Base-by-base conservation (phyloP, 495 filamentous ascomycete genomes). In the Beverwykella pulmonaria region DNA sequence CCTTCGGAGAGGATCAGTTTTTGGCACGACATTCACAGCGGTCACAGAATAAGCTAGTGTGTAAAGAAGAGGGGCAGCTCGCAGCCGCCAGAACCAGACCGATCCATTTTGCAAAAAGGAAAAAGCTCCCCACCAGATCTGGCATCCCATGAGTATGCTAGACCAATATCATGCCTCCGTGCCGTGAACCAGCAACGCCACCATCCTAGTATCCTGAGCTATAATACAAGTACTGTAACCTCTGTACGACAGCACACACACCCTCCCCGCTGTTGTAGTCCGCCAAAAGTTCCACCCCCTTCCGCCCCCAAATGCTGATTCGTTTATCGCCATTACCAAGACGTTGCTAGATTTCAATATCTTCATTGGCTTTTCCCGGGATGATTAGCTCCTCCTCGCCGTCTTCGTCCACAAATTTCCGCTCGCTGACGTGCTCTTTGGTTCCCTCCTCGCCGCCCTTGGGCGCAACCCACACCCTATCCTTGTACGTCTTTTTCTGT, bases 381-480 rank as follows among this genome's bases (percentile, higher is more conserved):
- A 92, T 83, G 62, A 97, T 88, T 61, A 96, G 75, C 74, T 96
- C 91, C 77, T 96, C 92, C 25, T 82, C 80, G 19, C 47, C 82
- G 69, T 74, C 78, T 68, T 84, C 84, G 36, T 91, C 84, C 50
- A 95, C 86, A 80, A 97, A 97, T 70, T 95, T 97, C 67, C 93
- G 82, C 75, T 98, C 93, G 75, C 92, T 97, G 56, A 97, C 86
- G 76, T 92, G 91, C 62, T 80, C 73, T 54, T 79, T 79, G 47
- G 74, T 74, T 49, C 73, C 75, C n/a, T 67, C 63, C 19, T 65
- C 68, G 15, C 64, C 71, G 27, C 52, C 53, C 53, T 61, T 62
- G 36, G 79, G 81, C 27, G 72, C 53, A 19, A 86, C 90, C 94
- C 94, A 98, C 22, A 96, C 92, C 76, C 94, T 97, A 77, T 97